Base-by-base conservation (phyloP, 768 basidiomycete genomes). In the Boletus tomentosulus region DNA sequence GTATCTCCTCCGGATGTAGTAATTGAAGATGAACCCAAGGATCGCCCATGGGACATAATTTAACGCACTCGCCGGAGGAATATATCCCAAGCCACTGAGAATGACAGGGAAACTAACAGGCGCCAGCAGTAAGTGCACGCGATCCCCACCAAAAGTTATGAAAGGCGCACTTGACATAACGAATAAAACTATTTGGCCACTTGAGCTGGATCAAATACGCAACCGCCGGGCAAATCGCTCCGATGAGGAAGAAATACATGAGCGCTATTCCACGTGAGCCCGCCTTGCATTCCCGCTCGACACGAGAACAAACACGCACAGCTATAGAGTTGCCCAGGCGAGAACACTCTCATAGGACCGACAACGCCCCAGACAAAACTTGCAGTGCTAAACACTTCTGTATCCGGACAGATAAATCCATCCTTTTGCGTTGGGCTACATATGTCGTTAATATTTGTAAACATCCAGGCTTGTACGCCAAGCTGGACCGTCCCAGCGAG, bases 321-420 rank as follows among this genome's bases (percentile, higher is more conserved):
- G 54, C 78, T 78, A 68, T 86, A 86, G 16, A 83, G 72, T 63
- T 82, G 79, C 12, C 86, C 87, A 16, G 71, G 46, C 3, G 82
- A 86, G 75, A 88, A 92, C 64, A 84, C 78, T 19, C 82, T 76
- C 31, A 71, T 73, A 6, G 90, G 90, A 1, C 90, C 89, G 52
- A 93, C 87, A 56, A 89, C 86, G 55, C 91, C 87, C 85, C 84
- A 90, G 57, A 92, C 79, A 57, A 92, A 80, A 54, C 82, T 83
- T 22, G 89, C 89, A 3, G 87, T 88, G 35, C 86, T 87, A 66
- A 92, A 91, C 8, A 89, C 85, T 56, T 83, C 76, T 6, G 86
- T 86, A 11, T 53, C 67, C 0, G 87, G 87, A 66, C 89, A 91
- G 50, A 81, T 85, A 68, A 89, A 90, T 22, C 80, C 79, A 59